Evolutionary conservation across 441 rosid species (phyloP), one percentile per base, ranked within the genome.

Genomic region (Gossypium lobatum): DNA sequence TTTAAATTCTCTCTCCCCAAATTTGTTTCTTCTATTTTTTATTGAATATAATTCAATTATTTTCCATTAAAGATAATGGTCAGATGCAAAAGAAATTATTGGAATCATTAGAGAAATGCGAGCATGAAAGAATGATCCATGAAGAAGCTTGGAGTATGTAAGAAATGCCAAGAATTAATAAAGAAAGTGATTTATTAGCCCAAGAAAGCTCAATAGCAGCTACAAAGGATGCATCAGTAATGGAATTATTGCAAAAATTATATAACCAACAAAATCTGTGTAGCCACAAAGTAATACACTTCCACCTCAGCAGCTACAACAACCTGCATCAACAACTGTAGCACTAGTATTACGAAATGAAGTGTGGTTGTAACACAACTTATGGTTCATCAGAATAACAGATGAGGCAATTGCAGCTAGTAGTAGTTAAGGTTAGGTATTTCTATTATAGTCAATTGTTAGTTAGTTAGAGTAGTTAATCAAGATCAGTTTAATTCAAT

Each of bases 91-190:
- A 78, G 60, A 87, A 70, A 63, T 87, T 90, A 76, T 63, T 92
- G 79, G 93, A 93, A 79, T 80, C 86, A 2, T 83, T 90, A 26
- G 97, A 89, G 87, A 87, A 55, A 77, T 79, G 86, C 0, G 96
- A 90, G 59, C 84, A 80, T 5, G 95, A 93, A 37, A 82, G 92
- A 78, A 65, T 85, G 68, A 78, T 72, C 2, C 82, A 86, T 37
- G 98, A 93, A 77, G 96, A 93, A 62, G 79, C 88, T 14, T 92
- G 95, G 96, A 83, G 88, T 64, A 76, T 78, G 79, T 90, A 90
- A 73, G 94, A 91, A 76, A 77, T 84, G 61, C 76, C 91, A 0
- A 83, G 92, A 83, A 80, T 92, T 28, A 81, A 83, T 71, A 73
- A 79, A 55, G 94, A 92, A 58, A 82, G 86, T 0, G 91, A 91